phyloP scores from a whole-genome alignment of 768 basidiomycete genomes.

The Jaapia argillacea region DNA sequence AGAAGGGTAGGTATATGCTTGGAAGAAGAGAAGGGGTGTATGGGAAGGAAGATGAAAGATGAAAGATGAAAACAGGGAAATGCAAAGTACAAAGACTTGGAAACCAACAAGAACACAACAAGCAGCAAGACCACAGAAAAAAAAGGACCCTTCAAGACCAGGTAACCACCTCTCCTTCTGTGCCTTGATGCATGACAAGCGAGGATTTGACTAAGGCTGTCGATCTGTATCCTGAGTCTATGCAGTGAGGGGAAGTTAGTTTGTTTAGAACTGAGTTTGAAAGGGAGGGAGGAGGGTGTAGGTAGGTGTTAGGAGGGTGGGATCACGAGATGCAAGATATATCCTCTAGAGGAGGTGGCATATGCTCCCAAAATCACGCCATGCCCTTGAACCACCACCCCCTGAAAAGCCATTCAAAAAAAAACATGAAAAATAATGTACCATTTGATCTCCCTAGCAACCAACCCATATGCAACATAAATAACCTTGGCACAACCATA shows the following conservation, averaged over 20 bases:
- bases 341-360: background rate
- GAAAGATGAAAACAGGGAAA: no score
- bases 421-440: constrained; percentile 21
- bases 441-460: constrained; percentile 92
- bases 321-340: background rate
- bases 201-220: constrained; percentile 94
- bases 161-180: constrained; percentile 92
- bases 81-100: constrained; percentile 67
- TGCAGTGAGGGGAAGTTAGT: constrained; percentile 32
- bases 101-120: no score
- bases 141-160: no score
- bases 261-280: background rate
- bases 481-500: constrained; percentile 92
- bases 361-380: no score
- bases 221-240: constrained; percentile 95
- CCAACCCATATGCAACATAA: constrained; percentile 88
- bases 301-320: background rate
- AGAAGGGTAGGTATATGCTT: background rate
- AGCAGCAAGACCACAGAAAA: no score
- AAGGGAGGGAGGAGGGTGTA: background rate
- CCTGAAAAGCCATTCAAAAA: background rate
- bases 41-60: background rate
- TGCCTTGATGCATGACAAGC: constrained; percentile 90
- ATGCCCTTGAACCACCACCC: no score
- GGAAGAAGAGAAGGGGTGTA: background rate